Conservation (phyloP, 495 filamentous ascomycete genomes). For the Daldinia childiae region DNA sequence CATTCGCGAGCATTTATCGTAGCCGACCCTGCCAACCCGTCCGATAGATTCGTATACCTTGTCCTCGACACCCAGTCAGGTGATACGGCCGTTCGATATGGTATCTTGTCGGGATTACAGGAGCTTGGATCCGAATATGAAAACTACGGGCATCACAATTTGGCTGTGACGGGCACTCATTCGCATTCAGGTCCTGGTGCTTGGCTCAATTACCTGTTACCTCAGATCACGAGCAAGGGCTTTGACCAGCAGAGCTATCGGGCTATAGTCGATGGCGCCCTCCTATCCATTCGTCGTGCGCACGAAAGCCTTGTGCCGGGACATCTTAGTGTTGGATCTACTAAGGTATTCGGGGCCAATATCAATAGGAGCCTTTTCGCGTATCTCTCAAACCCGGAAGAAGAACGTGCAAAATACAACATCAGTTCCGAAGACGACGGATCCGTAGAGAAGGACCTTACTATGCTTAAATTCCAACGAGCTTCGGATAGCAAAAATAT, state of each 20-base stretch:
- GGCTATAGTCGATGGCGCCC: conserved; percentile 87
- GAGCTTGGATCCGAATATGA: conserved; percentile 73
- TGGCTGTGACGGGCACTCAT: conserved; percentile 93
- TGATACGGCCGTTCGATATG: conserved; percentile 89
- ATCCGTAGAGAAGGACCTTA: conserved; percentile 88
- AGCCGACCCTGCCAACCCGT: conserved; percentile 69
- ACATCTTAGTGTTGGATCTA: conserved; percentile 74
- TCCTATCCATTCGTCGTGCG: conserved; percentile 81
- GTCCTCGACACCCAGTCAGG: conserved; percentile 89
- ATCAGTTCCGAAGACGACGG: conserved; percentile 63
- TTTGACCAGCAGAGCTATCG: conserved; percentile 90
- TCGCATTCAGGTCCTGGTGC: conserved; percentile 92
- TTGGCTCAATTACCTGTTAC: conserved; percentile 95
- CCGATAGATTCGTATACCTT: conserved; percentile 85
- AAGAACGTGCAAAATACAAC: conserved; percentile 78
- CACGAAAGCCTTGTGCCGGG: conserved; percentile 80
- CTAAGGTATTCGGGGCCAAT: conserved; percentile 82
- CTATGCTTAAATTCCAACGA: conserved; percentile 80
- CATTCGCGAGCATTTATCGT: conserved; percentile 93
- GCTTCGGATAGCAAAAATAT: conserved; percentile 75
- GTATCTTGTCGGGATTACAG: conserved; percentile 77
- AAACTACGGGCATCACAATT: conserved; percentile 81
- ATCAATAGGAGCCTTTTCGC: conserved; percentile 90
- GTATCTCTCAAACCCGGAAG: conserved; percentile 87
- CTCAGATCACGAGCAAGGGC: conserved; percentile 89